Evolutionary conservation across 1,284 basidiomycete species (phyloP).

Genomic region (Entoloma clypeatum): DNA sequence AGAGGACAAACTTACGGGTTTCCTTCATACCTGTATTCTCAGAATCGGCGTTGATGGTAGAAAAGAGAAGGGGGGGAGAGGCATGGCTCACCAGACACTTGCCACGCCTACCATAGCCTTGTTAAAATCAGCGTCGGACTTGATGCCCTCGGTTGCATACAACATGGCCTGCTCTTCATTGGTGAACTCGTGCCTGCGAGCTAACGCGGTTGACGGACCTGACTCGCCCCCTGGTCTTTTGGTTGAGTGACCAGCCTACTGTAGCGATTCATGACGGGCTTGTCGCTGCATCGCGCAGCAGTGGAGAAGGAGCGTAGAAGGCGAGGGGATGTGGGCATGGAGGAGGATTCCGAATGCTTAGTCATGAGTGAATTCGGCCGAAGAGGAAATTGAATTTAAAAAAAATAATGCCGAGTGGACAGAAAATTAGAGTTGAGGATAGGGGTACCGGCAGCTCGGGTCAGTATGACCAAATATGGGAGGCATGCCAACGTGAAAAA

Average conservation of each 20-base stretch:
- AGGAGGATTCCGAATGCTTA: constrained; percentile 14
- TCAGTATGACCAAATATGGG: constrained; percentile 22
- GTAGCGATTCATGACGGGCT: constrained; percentile 76
- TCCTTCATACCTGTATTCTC: constrained; percentile 72
- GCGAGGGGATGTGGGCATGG: constrained; percentile 23
- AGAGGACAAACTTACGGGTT: constrained; percentile 62
- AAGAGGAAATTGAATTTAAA: background rate
- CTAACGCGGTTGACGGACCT: constrained; percentile 46
- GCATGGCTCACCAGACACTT: constrained; percentile 91
- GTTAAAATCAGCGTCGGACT: constrained; percentile 74
- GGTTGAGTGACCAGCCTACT: constrained; percentile 81
- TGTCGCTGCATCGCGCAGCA: constrained; percentile 39
- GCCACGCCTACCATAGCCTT: constrained; percentile 96
- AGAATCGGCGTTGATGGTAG: constrained; percentile 12
- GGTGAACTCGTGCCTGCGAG: constrained; percentile 11
- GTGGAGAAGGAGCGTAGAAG: constrained; percentile 38
- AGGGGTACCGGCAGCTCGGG: constrained; percentile 24
- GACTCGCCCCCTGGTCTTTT: constrained; percentile 91
- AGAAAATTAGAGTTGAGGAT: constrained; percentile 28
- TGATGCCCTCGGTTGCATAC: constrained; percentile 90
- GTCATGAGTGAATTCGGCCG: constrained; percentile 13
- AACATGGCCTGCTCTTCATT: constrained; percentile 75
- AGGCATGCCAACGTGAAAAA: constrained; percentile 17
- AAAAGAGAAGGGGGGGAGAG: constrained; percentile 18
- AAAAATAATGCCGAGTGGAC: constrained; percentile 5